phyloP scores from a whole-genome alignment of 108 stramenopile species.

The Parmales sp. region DNA sequence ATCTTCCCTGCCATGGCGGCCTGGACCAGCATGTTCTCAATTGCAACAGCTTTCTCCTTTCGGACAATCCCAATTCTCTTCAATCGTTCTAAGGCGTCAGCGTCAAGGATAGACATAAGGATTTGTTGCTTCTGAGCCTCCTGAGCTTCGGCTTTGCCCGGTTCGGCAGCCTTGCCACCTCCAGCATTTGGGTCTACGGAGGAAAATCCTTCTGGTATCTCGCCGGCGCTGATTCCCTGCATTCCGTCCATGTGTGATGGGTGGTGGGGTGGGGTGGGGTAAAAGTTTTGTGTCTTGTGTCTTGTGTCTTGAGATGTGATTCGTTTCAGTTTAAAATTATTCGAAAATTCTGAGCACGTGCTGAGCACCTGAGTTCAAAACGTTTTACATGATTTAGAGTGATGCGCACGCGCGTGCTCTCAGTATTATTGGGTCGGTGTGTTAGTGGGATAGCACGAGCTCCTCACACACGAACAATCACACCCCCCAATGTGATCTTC shows the following conservation, averaged over 20 bases:
- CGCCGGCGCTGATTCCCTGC: slow-evolving; percentile 18
- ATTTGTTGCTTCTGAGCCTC: slow-evolving; percentile 61
- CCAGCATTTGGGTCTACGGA: slow-evolving; percentile 12
- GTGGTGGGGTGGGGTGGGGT: too few species aligned
- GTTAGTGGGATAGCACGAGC: too few species aligned
- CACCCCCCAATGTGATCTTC: too few species aligned
- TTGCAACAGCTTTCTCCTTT: slow-evolving; percentile 39
- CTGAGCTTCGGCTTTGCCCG: slow-evolving; percentile 21
- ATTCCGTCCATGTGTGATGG: slow-evolving; percentile 26
- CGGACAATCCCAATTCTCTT: slow-evolving; percentile 64
- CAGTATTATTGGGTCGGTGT: too few species aligned
- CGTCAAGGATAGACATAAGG: slow-evolving; percentile 62
- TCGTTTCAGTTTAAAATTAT: too few species aligned
- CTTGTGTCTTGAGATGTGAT: too few species aligned
- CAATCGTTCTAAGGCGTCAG: slow-evolving; percentile 65
- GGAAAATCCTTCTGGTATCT: slow-evolving; percentile 40
- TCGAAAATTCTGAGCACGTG: too few species aligned
- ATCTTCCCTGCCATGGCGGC: slow-evolving; percentile 68
- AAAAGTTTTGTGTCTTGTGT: too few species aligned
- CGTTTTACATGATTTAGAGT: too few species aligned
- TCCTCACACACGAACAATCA: too few species aligned
- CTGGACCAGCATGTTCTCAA: slow-evolving; percentile 50
- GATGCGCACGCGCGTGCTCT: too few species aligned
- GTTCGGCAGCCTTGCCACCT: not conserved
- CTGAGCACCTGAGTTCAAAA: too few species aligned